Evolutionary conservation across 2,329 filamentous ascomycete genomes (phyloP).

Genomic region (Pseudogymnoascus sp.): DNA sequence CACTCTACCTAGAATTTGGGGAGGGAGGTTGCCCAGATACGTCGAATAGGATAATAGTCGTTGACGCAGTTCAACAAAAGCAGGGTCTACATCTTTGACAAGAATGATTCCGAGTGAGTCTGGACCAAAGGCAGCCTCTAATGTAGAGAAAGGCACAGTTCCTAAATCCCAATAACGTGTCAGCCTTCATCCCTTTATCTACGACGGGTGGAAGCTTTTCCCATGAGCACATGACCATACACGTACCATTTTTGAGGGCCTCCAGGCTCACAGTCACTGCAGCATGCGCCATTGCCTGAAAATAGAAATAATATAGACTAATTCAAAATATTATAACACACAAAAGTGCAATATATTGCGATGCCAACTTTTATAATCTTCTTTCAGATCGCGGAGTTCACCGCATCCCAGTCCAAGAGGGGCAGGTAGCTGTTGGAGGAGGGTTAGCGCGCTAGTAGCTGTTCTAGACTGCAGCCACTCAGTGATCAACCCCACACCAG

Average conservation of each 20-base stretch:
- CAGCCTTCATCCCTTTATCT: neutral
- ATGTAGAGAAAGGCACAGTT: constrained; percentile 55
- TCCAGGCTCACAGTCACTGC: constrained; percentile 47
- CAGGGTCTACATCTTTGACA: constrained; percentile 72
- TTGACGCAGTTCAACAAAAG: constrained; percentile 63
- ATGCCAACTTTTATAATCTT: neutral
- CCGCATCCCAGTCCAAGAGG: neutral
- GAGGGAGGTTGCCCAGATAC: constrained; percentile 74
- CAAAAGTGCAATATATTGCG: neutral
- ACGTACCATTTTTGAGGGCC: constrained; percentile 48
- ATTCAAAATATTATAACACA: neutral
- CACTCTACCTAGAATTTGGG: constrained; percentile 57
- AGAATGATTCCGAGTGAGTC: constrained; percentile 85
- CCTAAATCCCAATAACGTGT: constrained; percentile 35
- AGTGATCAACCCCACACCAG: neutral
- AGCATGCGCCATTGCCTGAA: constrained; percentile 11
- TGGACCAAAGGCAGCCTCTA: constrained; percentile 79
- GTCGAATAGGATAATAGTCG: constrained; percentile 77
- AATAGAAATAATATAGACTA: neutral
- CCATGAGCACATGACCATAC: neutral
- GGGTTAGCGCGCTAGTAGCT: neutral
- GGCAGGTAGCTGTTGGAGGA: neutral
- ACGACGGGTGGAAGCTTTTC: neutral
- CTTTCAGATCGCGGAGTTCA: neutral
- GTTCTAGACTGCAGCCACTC: neutral